Evolutionary conservation across 352 stramenopile genomes (phyloP).

Genomic region (Aphanomyces invadans): DNA sequence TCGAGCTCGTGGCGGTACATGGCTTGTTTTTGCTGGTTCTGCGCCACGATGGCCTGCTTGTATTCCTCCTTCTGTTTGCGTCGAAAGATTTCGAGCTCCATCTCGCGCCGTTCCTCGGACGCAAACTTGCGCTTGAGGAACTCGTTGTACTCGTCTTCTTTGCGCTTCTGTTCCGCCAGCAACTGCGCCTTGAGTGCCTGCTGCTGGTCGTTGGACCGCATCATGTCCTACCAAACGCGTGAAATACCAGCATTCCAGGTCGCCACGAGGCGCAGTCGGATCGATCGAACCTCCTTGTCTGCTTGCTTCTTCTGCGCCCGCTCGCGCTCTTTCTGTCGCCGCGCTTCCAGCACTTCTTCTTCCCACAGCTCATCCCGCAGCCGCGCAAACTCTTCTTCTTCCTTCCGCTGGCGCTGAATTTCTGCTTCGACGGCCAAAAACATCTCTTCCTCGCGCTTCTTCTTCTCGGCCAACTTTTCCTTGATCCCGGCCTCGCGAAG

Average conservation of each 20-base stretch:
- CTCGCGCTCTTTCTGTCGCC: slow-evolving; percentile 45
- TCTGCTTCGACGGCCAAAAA: slow-evolving; percentile 77
- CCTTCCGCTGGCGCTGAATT: slow-evolving; percentile 67
- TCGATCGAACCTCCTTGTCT: slow-evolving; percentile 35
- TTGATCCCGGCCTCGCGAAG: slow-evolving; percentile 37
- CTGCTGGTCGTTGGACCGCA: slow-evolving; percentile 73
- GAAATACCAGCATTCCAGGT: no score
- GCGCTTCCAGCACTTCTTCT: slow-evolving; percentile 65
- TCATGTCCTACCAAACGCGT: slow-evolving; percentile 77
- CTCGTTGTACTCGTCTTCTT: slow-evolving; percentile 65
- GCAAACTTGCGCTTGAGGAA: slow-evolving; percentile 54
- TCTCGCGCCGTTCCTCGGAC: slow-evolving; percentile 53
- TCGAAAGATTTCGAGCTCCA: slow-evolving; percentile 51
- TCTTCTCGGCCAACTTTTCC: slow-evolving; percentile 64
- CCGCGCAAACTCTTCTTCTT: slow-evolving; percentile 82
- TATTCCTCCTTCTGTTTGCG: slow-evolving; percentile 60
- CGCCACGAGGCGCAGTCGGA: no score
- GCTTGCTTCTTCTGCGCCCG: slow-evolving; percentile 63
- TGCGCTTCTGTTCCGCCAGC: slow-evolving; percentile 42
- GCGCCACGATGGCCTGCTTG: slow-evolving; percentile 44
- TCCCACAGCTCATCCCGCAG: slow-evolving; percentile 89
- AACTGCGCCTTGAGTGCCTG: slow-evolving; percentile 52
- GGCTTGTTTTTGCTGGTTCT: slow-evolving; percentile 56
- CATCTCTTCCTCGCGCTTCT: slow-evolving; percentile 53
- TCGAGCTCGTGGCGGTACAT: slow-evolving; percentile 73